Evolutionary conservation across 208 protist species (phyloP), one percentile per base, ranked within the genome.

Genomic region (Entamoeba dispar): DNA sequence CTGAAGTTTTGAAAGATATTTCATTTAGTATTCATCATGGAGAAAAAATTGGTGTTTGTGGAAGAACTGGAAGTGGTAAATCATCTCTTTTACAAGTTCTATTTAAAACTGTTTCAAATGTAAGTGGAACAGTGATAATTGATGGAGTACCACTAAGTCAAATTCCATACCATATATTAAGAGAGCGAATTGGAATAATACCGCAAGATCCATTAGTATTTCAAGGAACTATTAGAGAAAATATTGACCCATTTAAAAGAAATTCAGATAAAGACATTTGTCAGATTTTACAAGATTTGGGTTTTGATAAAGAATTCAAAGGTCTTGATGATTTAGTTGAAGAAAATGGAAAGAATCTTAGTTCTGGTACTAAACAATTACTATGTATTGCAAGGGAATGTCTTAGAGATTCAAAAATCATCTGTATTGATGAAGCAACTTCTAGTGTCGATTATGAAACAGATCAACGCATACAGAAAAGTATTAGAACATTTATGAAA

Each of bases 61-160:
- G 95, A 7, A 93, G 95, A 22, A 96, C 95, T 38, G 95, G 95
- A 10, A 92, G 94, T 34, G 95, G 95, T 4, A 96, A 96, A 91
- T 95, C 94, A 6, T 93, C 93, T 17, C 17, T 95, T 1, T 91
- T 94, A 3, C 22, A 92, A 4, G 92, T 51, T 3, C 93, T 96
- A 14, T 95, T 96, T 34, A 92, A 95, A 50, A 38, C 96, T 38
- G n/a, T 55, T 19, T 91, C 95, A 43, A 19, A 93, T 27, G 93
- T 51, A 19, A 17, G 3, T 8, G 94, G 94, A 27, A 55, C 19
- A 3, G 73, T 95, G 15, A 43, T 22, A 1, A 95, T 96, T 47
- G 95, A 96, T 93, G 94, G 92, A n/a, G 51, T 94, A 7, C n/a
- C 95, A 47, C 92, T 95, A n/a, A 12, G 12, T 2, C 49, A 95